Conservation (phyloP, 345 rosid species). For the Gossypium anomalum region DNA sequence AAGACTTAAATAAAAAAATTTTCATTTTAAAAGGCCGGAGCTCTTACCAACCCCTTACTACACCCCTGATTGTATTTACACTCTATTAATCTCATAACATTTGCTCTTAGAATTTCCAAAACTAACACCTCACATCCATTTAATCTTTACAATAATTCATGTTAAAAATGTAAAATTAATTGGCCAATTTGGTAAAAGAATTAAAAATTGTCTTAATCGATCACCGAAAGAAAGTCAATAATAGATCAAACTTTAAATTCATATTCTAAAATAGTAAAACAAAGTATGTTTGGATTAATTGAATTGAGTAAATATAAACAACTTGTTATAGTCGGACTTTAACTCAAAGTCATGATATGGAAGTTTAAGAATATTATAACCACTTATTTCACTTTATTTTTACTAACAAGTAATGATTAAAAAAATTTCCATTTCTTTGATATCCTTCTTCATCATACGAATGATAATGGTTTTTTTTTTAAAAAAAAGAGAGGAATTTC, state of each 20-base stretch:
- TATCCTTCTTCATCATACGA: not conserved
- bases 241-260: too few species aligned
- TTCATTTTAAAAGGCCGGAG: rapidly evolving
- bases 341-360: too few species aligned
- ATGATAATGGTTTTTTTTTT: too few species aligned
- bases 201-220: too few species aligned
- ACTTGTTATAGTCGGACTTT: too few species aligned
- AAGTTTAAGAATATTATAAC: not conserved
- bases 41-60: rapidly evolving
- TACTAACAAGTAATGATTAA: not conserved
- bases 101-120: not conserved
- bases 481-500: not conserved
- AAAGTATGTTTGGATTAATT: too few species aligned
- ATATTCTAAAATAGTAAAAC: too few species aligned
- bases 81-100: not conserved
- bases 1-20: too few species aligned
- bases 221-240: too few species aligned
- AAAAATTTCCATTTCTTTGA: not conserved
- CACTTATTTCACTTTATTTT: not conserved
- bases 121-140: not conserved
- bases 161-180: not conserved
- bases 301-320: too few species aligned
- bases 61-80: rapidly evolving
- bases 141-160: not conserved
- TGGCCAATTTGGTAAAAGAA: too few species aligned